These are phyloP conservation scores for Cladosporium sp. DNA, from an alignment of 2,329 filamentous ascomycete genomes.

Conservation along the genomic window DNA sequence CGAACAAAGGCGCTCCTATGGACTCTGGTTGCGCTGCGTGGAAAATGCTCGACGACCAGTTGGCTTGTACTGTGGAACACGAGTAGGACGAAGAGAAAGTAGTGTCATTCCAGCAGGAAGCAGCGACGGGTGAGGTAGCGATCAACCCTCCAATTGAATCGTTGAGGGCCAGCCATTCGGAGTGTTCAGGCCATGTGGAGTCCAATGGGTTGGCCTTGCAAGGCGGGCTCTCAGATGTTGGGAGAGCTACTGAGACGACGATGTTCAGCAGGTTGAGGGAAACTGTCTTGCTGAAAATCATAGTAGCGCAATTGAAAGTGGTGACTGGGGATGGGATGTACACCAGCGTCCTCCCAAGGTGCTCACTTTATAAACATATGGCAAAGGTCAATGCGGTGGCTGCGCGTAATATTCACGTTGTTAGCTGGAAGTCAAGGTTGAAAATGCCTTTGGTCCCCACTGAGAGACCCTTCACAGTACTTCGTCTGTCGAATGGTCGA, in stretches of 20 bases:
- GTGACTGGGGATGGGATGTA: background rate
- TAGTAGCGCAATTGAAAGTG: background rate
- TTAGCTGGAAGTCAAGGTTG: too few relatives aligned
- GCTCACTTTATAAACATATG: background rate
- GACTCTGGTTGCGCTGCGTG: constrained; percentile 32
- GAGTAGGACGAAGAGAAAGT: constrained; percentile 24
- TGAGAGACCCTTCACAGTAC: too few relatives aligned
- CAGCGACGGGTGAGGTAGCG: constrained; percentile 25
- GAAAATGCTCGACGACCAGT: constrained; percentile 30
- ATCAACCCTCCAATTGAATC: constrained; percentile 21
- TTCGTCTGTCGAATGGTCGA: too few relatives aligned
- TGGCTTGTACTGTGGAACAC: constrained; percentile 24
- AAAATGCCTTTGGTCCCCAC: too few relatives aligned
- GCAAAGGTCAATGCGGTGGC: background rate
- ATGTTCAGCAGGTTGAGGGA: background rate
- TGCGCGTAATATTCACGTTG: too few relatives aligned
- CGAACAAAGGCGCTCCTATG: constrained; percentile 29
- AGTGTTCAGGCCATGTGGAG: constrained; percentile 9
- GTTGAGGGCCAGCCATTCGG: constrained; percentile 16
- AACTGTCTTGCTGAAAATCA: background rate
- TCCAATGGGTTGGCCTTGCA: constrained; percentile 18
- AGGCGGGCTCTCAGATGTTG: background rate
- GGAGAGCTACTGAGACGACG: background rate
- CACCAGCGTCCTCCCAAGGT: background rate
- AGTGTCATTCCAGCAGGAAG: constrained; percentile 31